A percentile compares a stretch with the other conserved stretches of the same genome.
phyloP scores from a whole-genome alignment of 2,329 filamentous ascomycete genomes.

The Arthrinium phaeospermum region DNA sequence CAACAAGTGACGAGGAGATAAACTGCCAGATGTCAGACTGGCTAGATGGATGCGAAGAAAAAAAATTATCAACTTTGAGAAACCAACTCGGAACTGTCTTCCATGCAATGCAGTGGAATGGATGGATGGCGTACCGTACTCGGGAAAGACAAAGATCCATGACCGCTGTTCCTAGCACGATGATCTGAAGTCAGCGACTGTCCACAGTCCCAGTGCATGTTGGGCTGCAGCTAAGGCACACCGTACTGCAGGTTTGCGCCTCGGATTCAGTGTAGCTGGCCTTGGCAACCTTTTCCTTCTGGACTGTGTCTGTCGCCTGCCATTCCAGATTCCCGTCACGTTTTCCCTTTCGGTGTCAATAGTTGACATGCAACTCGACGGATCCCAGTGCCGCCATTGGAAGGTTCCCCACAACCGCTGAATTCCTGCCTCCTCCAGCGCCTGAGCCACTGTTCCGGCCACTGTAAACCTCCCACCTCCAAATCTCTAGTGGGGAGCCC shows the following conservation, averaged over 20 bases:
- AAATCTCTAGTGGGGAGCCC: not conserved
- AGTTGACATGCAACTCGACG: conserved; percentile 4
- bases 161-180: not conserved
- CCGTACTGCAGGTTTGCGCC: not conserved
- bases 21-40: not conserved
- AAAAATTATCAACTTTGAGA: not conserved
- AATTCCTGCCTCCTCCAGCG: not conserved
- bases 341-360: not conserved
- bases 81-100: not conserved
- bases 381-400: not conserved
- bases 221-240: not conserved
- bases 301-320: not conserved
- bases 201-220: not conserved
- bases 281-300: not conserved
- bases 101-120: not conserved
- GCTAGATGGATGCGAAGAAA: not conserved
- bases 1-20: not conserved
- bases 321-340: not conserved
- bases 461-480: not conserved
- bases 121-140: not conserved
- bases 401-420: conserved; percentile 24
- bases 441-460: not conserved
- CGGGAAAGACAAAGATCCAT: not conserved
- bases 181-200: not conserved
- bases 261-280: not conserved